Evolutionary conservation across 2,329 filamentous ascomycete genomes (phyloP), one percentile per base, ranked within the genome.

Genomic region (Ophiostoma novo-ulmi): DNA sequence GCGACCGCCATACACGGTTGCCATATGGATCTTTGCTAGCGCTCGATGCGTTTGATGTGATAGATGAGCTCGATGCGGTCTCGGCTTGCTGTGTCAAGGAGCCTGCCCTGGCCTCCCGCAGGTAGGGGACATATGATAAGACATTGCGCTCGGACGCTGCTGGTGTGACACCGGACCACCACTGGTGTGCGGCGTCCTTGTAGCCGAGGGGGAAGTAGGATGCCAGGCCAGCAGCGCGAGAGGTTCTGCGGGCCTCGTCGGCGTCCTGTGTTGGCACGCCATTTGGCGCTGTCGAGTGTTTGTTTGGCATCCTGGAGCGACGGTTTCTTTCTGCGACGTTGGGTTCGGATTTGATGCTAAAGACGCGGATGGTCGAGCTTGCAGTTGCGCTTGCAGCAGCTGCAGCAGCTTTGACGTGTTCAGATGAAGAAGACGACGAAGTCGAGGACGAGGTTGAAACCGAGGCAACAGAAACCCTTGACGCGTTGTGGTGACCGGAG

Each of bases 131-230:
- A 78, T 90, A 91, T 72, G 89, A 90, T 74, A 99, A 87, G 39
- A 99, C 94, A 76, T 88, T 90, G 77, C 94, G 92, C 81, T 99
- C 95, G 14, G 94, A 94, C 36, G 89, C 85, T 22, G 90, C 89
- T 2, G 95, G 91, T 1, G 93, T 89, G n/a, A 95, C 82, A 73
- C 88, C 90, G 13, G 89, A 87, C 95, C 95, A 99, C 93, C 95
- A 98, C 85, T 98, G 94, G 75, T 87, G 90, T 73, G 93, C 92
- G 20, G 92, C 94, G 71, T 97, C 93, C 77, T 94, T 95, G 81
- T 97, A 97, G 68, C 93, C 90, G 31, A 98, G 81, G 1, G 95
- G 94, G 75, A 99, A 98, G 79, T 86, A 89, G 1, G 77, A 77
- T 52, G 79, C 77, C 92, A 93, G 76, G 75, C 82, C 78, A 20